Percentiles rank a stretch among this genome's conserved stretches.
These are phyloP conservation scores for Pythium volutum DNA, from an alignment of 352 stramenopile species.

Conservation along the genomic window DNA sequence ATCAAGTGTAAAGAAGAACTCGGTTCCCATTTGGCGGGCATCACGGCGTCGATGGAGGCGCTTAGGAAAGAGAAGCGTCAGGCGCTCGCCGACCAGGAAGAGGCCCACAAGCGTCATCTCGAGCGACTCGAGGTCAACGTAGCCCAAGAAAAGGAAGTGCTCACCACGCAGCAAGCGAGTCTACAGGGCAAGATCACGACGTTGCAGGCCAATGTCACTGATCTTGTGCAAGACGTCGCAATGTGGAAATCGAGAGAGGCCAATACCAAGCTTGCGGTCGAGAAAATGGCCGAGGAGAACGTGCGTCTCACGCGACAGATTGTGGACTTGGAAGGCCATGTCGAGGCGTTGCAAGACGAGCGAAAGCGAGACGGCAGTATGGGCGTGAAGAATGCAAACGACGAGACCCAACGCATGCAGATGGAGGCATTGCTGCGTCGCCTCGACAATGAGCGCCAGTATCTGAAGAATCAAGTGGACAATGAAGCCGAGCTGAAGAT, in stretches of 20 bases:
- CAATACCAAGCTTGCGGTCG: slow-evolving; percentile 60
- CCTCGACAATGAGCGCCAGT: slow-evolving; percentile 79
- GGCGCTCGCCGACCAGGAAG: slow-evolving; percentile 47
- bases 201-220: slow-evolving; percentile 70
- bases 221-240: slow-evolving; percentile 69
- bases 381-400: slow-evolving; percentile 62
- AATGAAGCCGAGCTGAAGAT: slow-evolving; percentile 48
- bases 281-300: slow-evolving; percentile 75
- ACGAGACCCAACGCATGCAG: slow-evolving; percentile 75
- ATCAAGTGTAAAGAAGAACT: slow-evolving; percentile 87
- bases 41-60: slow-evolving; percentile 60
- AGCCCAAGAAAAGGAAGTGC: slow-evolving; percentile 50
- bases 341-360: slow-evolving; percentile 62
- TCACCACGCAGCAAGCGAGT: slow-evolving; percentile 37
- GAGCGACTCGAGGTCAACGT: slow-evolving; percentile 48
- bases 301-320: slow-evolving; percentile 59
- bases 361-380: slow-evolving; percentile 38
- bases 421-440: slow-evolving; percentile 71
- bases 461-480: slow-evolving; percentile 76
- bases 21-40: slow-evolving; percentile 53
- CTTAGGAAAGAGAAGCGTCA: slow-evolving; percentile 66
- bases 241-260: slow-evolving; percentile 65
- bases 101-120: slow-evolving; percentile 49
- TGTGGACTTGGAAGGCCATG: slow-evolving; percentile 52
- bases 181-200: slow-evolving; percentile 61